Percentiles rank a stretch among this genome's conserved stretches.
Conservation (phyloP, 2,329 filamentous ascomycete genomes). For the Aspergillus hortae region DNA sequence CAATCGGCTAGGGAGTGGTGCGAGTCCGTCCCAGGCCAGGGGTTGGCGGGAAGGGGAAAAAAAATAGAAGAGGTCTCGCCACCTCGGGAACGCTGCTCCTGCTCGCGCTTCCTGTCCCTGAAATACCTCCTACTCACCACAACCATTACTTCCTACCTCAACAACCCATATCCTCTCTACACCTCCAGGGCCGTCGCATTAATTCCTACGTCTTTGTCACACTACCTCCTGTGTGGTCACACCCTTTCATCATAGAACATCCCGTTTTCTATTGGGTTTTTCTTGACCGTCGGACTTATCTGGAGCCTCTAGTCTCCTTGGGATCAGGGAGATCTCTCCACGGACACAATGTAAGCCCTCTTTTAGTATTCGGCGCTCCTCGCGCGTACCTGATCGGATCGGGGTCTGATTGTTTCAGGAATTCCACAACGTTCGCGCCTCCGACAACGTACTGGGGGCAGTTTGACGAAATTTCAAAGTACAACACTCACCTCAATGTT, state of each 20-base stretch:
- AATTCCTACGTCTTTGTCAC: too few relatives aligned
- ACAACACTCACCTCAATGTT: constrained; percentile 83
- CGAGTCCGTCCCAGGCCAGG: constrained; percentile 17
- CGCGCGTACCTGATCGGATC: background rate
- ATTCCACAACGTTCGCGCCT: constrained; percentile 44
- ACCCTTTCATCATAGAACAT: background rate
- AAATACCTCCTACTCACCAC: constrained; percentile 15
- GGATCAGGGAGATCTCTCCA: background rate
- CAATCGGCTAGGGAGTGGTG: constrained; percentile 33
- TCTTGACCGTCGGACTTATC: background rate
- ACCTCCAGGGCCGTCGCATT: too few relatives aligned
- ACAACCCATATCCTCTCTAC: background rate
- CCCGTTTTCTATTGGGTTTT: background rate
- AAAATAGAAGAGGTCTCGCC: constrained; percentile 27
- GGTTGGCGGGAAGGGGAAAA: constrained; percentile 19
- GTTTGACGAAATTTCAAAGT: constrained; percentile 62
- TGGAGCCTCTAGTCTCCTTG: background rate
- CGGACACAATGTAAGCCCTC: constrained; percentile 19
- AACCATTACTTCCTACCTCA: background rate
- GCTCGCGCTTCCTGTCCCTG: constrained; percentile 14
- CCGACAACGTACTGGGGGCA: constrained; percentile 63
- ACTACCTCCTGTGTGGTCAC: too few relatives aligned
- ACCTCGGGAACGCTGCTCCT: constrained; percentile 29
- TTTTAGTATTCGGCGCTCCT: background rate
- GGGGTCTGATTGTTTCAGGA: constrained; percentile 33